Evolutionary conservation across 2,329 filamentous ascomycete genomes (phyloP).

Genomic region (Beauveria bassiana): DNA sequence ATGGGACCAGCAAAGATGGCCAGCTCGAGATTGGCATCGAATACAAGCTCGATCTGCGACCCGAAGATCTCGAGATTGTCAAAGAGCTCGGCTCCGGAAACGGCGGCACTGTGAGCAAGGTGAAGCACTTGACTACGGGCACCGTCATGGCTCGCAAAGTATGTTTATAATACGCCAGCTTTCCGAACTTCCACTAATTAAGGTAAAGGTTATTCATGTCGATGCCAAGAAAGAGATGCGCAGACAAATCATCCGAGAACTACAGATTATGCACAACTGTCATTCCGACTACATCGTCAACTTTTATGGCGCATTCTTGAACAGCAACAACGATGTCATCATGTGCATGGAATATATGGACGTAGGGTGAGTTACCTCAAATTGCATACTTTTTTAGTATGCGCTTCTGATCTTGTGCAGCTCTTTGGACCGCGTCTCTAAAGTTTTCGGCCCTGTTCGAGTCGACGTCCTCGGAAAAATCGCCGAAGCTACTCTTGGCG

Average conservation of each 20-base stretch:
- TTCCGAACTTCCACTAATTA: slow-evolving; percentile 8
- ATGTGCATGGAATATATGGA: slow-evolving; percentile 99
- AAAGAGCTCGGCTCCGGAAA: slow-evolving; percentile 95
- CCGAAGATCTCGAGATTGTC: slow-evolving; percentile 84
- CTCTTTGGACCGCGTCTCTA: slow-evolving; percentile 86
- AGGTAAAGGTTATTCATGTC: slow-evolving; percentile 82
- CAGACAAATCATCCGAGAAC: slow-evolving; percentile 91
- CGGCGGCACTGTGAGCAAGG: slow-evolving; percentile 96
- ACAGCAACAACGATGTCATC: slow-evolving; percentile 93
- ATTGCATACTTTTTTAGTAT: background rate
- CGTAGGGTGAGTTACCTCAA: slow-evolving; percentile 64
- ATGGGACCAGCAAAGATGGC: slow-evolving; percentile 45
- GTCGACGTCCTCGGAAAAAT: slow-evolving; percentile 98
- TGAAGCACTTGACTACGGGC: slow-evolving; percentile 88
- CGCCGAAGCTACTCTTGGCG: slow-evolving; percentile 87
- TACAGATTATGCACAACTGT: slow-evolving; percentile 98
- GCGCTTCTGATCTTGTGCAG: slow-evolving; percentile 37
- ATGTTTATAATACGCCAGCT: slow-evolving; percentile 5
- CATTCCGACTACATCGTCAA: slow-evolving; percentile 95
- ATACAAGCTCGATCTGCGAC: slow-evolving; percentile 86
- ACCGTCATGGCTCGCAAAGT: slow-evolving; percentile 99
- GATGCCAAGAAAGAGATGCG: slow-evolving; percentile 96
- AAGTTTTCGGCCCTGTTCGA: slow-evolving; percentile 87
- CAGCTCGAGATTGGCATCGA: slow-evolving; percentile 93
- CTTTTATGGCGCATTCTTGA: slow-evolving; percentile 95